Evolutionary conservation across 176 grass and related monocot species (phyloP).

Genomic region (bread wheat (Triticum aestivum)): IWGSC_CS_RefSeq_v2.1 NC_057799.1:133495600-133496099

Average conservation of each 20-base stretch:
- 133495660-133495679: constrained; percentile 17
- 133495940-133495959: background rate
- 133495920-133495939: background rate
- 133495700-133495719: background rate
- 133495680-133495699: background rate
- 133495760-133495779: constrained; percentile 24
- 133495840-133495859: background rate
- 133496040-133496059: background rate
- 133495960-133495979: background rate
- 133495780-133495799: constrained; percentile 1
- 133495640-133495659: background rate
- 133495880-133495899: background rate
- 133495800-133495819: background rate
- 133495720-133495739: constrained; percentile 20
- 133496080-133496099: background rate
- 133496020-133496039: background rate
- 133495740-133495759: background rate
- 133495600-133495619: constrained; percentile 25
- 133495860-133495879: background rate
- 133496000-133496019: background rate
- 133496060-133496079: background rate
- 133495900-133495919: background rate
- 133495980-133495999: background rate
- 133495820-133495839: background rate
- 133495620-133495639: constrained; percentile 8